These are phyloP conservation scores for Mucor circinelloides DNA, from an alignment of 371 early-diverging fungal genomes.

Conservation along the genomic window DNA sequence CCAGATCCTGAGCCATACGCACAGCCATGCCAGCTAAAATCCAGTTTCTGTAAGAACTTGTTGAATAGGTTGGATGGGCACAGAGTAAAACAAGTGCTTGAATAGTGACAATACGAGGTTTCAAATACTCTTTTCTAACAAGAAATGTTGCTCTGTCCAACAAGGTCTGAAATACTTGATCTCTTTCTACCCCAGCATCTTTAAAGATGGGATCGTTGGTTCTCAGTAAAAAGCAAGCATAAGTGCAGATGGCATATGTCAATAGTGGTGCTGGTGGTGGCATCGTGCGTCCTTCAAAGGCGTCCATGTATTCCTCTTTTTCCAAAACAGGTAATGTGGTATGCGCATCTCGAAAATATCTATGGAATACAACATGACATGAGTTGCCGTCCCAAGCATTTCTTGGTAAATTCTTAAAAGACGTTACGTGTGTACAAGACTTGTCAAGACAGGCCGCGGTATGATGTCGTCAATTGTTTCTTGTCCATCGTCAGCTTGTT, in stretches of 20 bases:
- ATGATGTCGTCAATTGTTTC: slow-evolving; percentile 25
- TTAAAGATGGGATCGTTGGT: slow-evolving; percentile 32
- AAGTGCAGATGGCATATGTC: slow-evolving; percentile 40
- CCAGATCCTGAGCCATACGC: slow-evolving; percentile 50
- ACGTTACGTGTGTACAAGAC: slow-evolving; percentile 19
- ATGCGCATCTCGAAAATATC: slow-evolving; percentile 22
- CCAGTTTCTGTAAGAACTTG: slow-evolving; percentile 42
- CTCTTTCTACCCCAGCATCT: slow-evolving; percentile 25
- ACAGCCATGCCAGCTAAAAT: slow-evolving; percentile 52
- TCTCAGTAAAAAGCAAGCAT: slow-evolving; percentile 35
- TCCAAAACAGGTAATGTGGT: slow-evolving; percentile 41
- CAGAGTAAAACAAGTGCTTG: slow-evolving; percentile 46
- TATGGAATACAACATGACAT: not conserved
- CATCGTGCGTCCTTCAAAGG: slow-evolving; percentile 32
- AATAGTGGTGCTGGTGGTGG: slow-evolving; percentile 39
- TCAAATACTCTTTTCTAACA: slow-evolving; percentile 37
- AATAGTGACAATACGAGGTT: slow-evolving; percentile 39
- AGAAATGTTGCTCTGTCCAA: slow-evolving; percentile 28
- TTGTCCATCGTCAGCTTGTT: slow-evolving; percentile 19
- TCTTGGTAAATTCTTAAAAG: not conserved
- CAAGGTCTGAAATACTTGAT: slow-evolving; percentile 33
- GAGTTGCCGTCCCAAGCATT: not conserved
- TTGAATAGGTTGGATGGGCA: slow-evolving; percentile 39
- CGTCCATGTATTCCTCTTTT: slow-evolving; percentile 35
- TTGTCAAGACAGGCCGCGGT: slow-evolving; percentile 31